Evolutionary conservation across 345 rosid genomes (phyloP), one percentile per base, ranked within the genome.

Genomic region (Linum trigynum): DNA sequence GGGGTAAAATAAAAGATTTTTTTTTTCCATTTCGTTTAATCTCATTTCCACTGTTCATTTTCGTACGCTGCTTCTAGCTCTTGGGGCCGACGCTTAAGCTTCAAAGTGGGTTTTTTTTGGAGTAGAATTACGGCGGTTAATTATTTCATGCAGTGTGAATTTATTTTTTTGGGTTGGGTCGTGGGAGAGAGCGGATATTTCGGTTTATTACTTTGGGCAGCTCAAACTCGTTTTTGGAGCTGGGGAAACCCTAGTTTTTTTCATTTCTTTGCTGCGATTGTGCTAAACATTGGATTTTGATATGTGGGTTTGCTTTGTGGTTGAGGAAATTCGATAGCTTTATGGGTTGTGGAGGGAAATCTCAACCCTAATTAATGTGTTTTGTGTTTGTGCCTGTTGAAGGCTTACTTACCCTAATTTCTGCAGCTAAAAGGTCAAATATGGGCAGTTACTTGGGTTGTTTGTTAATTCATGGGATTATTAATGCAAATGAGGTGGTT

Each of bases 291-390:
- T 48, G 61, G 32, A 57, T 17, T 32, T 57, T 57, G 61, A 17
- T 57, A 37, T 37, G 12, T 17, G 61, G 61, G 38, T 57, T 32
- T 17, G 61, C 16, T 57, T 7, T 48, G 14, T 9, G 9, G 3
- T 9, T 6, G 53, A 48, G 53, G 32, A 48, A 3, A 48, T 48
- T 48, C 53, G 9, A 9, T 10, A 9, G 53, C 11, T 9, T 48
- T 48, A 1, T 48, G 14, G 14, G 14, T 6, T 48, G 15, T 12
- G 53, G 53, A 15, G 53, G 11, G 53, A 48, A 15, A 48, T 12
- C 12, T 9, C 60, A 71, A 76, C 87, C 91, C 91, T 84, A 84
- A 78, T 66, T 64, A 56, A 38, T 62, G 69, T 23, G 39, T 60
- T 72, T 59, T 53, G 32, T 67, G 12, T 51, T 37, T n/a, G 62